Evolutionary conservation across 1,284 basidiomycete species (phyloP).

Genomic region (Polyporus tsugae): DNA sequence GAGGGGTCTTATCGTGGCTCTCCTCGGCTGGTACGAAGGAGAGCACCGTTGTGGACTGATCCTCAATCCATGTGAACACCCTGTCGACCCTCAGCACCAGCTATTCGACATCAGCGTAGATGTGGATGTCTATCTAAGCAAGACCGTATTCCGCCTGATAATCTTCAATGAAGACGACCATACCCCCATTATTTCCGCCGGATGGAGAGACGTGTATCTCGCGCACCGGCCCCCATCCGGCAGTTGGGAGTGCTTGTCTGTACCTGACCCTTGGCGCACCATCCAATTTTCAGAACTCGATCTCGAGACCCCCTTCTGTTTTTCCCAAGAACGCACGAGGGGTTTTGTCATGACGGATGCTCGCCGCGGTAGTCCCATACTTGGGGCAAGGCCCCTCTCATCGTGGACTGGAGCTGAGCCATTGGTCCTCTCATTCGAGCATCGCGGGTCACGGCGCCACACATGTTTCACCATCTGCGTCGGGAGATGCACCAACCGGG

Average conservation of each 20-base stretch:
- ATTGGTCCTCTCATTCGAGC: neutral
- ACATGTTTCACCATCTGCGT: neutral
- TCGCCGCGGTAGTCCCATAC: no score
- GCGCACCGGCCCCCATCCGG: neutral
- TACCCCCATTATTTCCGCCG: neutral
- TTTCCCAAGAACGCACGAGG: neutral
- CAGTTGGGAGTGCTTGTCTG: neutral
- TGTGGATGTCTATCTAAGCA: neutral
- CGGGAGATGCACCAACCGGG: neutral
- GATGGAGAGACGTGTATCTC: slow-evolving; percentile 1
- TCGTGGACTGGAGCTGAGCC: neutral
- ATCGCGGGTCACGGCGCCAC: neutral
- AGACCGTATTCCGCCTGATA: neutral
- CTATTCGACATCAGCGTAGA: neutral
- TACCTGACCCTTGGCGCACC: neutral
- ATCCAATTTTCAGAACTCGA: neutral
- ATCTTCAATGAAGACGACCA: neutral
- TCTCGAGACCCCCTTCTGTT: neutral
- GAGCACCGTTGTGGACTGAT: neutral
- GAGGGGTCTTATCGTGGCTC: neutral
- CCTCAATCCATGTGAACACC: neutral
- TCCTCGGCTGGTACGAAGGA: neutral
- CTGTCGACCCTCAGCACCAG: neutral
- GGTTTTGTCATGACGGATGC: neutral
- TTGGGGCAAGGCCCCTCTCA: neutral